Percentiles rank a stretch among this genome's conserved stretches.
These are phyloP conservation scores for Hymenoscyphus scutula DNA, from an alignment of 2,329 filamentous ascomycete genomes.

Conservation along the genomic window DNA sequence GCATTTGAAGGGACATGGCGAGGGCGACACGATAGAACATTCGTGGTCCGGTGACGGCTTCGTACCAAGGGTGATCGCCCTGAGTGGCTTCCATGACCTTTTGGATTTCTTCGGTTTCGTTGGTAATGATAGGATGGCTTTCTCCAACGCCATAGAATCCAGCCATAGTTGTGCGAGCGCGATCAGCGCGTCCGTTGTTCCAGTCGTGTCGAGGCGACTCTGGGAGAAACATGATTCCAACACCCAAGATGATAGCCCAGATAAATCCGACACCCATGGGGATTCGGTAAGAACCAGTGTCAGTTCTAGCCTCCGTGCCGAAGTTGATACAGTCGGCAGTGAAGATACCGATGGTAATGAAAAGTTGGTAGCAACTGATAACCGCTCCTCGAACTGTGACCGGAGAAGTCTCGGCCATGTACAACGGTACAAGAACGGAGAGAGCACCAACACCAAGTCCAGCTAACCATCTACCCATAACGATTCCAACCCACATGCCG, in stretches of 20 bases:
- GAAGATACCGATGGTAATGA: constrained; percentile 70
- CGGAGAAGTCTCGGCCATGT: constrained; percentile 63
- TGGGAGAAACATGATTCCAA: constrained; percentile 45
- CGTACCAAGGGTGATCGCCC: constrained; percentile 58
- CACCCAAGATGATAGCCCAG: constrained; percentile 51
- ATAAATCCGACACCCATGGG: constrained; percentile 56
- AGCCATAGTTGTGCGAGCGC: constrained; percentile 50
- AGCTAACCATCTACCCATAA: constrained; percentile 62
- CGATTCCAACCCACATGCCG: constrained; percentile 59
- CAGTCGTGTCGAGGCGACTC: constrained; percentile 59
- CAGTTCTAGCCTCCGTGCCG: constrained; percentile 39
- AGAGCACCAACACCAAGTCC: constrained; percentile 67
- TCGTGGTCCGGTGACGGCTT: constrained; percentile 60
- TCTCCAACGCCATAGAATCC: constrained; percentile 50
- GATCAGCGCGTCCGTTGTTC: constrained; percentile 45
- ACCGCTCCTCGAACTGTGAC: constrained; percentile 62
- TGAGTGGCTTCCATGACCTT: constrained; percentile 43
- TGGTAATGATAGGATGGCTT: constrained; percentile 46
- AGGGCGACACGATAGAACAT: constrained; percentile 63
- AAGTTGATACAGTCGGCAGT: constrained; percentile 55
- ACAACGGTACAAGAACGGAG: constrained; percentile 65
- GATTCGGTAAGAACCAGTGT: constrained; percentile 57
- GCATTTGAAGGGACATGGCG: constrained; percentile 60
- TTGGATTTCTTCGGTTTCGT: constrained; percentile 53
- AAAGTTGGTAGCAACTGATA: constrained; percentile 69